These are phyloP conservation scores for Hypoxylon cercidicola DNA, from an alignment of 495 filamentous ascomycete genomes.

Conservation along the genomic window DNA sequence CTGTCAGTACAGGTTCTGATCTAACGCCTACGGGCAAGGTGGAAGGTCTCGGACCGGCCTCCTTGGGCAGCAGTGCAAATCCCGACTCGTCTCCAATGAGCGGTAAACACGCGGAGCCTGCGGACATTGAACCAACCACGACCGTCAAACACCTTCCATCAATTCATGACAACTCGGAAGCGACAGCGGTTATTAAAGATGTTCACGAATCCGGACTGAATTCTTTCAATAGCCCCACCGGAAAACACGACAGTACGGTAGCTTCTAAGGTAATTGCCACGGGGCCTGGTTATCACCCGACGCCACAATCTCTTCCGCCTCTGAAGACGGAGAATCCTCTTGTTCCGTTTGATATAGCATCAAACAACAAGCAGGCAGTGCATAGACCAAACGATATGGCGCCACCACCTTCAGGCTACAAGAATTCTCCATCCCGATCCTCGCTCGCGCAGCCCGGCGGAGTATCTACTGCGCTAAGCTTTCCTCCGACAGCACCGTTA, in stretches of 20 bases:
- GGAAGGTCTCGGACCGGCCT: conserved; percentile 18
- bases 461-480: conserved; percentile 33
- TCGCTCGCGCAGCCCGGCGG: conserved; percentile 33
- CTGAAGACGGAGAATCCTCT: conserved; percentile 32
- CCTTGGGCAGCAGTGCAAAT: conserved; percentile 22
- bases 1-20: conserved; percentile 50
- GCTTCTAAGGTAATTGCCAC: conserved; percentile 32
- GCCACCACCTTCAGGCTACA: conserved; percentile 5
- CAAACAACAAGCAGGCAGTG: not conserved
- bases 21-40: conserved; percentile 32
- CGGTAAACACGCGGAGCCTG: conserved; percentile 34
- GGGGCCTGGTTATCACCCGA: conserved; percentile 31
- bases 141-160: conserved; percentile 23
- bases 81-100: conserved; percentile 34
- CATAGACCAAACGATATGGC: conserved; percentile 17
- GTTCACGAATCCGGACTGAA: not conserved
- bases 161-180: conserved; percentile 7
- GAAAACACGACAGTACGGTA: conserved; percentile 33
- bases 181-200: conserved; percentile 9
- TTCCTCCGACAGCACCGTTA: conserved; percentile 60
- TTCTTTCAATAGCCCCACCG: conserved; percentile 24
- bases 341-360: conserved; percentile 5
- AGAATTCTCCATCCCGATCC: conserved; percentile 15
- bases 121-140: conserved; percentile 41
- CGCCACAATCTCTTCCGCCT: conserved; percentile 34